Evolutionary conservation across 257 asterid species (phyloP).

Genomic region (Solanum pinnatisectum): DNA sequence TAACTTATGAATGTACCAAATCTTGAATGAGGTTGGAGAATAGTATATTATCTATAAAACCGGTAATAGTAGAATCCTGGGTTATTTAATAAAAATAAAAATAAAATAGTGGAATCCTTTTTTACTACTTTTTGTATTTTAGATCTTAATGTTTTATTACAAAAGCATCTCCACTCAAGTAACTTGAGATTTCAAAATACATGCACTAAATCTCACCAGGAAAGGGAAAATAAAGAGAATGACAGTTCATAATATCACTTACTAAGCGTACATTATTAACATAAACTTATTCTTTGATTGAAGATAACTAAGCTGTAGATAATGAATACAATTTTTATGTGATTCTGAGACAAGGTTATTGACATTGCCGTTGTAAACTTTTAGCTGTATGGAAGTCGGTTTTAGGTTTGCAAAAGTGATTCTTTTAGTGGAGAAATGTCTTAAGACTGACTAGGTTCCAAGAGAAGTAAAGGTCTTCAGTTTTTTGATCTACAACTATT

Average conservation of each 20-base stretch:
- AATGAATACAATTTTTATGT: not conserved
- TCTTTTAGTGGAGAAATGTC: too few species aligned
- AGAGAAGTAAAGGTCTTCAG: not conserved
- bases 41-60: not conserved
- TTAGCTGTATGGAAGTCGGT: not conserved
- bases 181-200: not conserved
- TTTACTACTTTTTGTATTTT: not conserved
- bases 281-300: not conserved
- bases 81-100: not conserved
- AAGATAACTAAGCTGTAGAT: not conserved
- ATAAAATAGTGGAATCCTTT: not conserved
- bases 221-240: not conserved
- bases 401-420: too few species aligned
- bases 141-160: not conserved
- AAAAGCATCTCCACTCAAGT: not conserved
- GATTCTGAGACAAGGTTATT: not conserved
- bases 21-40: not conserved
- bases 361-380: not conserved
- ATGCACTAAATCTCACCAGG: not conserved
- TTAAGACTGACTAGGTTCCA: not conserved
- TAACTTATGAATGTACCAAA: not conserved
- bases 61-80: not conserved
- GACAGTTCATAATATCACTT: not conserved
- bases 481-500: not conserved
- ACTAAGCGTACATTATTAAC: not conserved